Base-by-base conservation (phyloP, 805 yeast species). In the Candida hungchunana region DNA sequence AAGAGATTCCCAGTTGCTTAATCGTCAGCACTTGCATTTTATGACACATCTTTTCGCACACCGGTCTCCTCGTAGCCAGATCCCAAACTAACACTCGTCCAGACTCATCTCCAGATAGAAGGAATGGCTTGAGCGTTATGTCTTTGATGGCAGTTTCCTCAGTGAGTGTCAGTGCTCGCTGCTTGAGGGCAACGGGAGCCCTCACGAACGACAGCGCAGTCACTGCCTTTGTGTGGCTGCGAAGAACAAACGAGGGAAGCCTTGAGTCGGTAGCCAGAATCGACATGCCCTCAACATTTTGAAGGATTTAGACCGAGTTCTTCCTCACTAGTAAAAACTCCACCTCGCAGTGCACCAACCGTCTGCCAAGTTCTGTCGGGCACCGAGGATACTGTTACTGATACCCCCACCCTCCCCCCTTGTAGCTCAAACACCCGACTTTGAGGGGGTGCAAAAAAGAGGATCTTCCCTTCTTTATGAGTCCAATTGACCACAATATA, bases 31-130 rank as follows among this genome's bases (percentile, higher is more conserved):
- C 53, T 7, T 66, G 60, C 13, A 64, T 64, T 6, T 55, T 59
- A 52, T 86, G 95, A 1, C 77, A 83, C 42, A 66, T 59, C 79
- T 86, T 80, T 1, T 68, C 59, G 0, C 67, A 68, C 2, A 69
- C 31, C 0, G 87, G 82, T 30, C 93, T 56, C 26, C 77, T 60
- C 0, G 74, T 65, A 1, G 58, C 50, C 7, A 84, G 42, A 37
- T 77, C 71, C 95, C 95, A 50, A 5, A 45, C 20, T 4, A 32
- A 28, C 10, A 42, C 28, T 8, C 23, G 18, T 4, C 49, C 49
- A 14, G 19, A 18, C 13, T 42, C 46, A 34, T 45, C 49, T 6
- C 45, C 49, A 11, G 45, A 37, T 6, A 45, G 7, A 12, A 42
- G 35, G 17, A 31, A 42, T 4, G 49, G 49, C 34, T 42, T 45